Percentiles rank a stretch among this genome's conserved stretches.
Conservation (phyloP, 2,329 filamentous ascomycete species). For the Colletotrichum agaves region DNA sequence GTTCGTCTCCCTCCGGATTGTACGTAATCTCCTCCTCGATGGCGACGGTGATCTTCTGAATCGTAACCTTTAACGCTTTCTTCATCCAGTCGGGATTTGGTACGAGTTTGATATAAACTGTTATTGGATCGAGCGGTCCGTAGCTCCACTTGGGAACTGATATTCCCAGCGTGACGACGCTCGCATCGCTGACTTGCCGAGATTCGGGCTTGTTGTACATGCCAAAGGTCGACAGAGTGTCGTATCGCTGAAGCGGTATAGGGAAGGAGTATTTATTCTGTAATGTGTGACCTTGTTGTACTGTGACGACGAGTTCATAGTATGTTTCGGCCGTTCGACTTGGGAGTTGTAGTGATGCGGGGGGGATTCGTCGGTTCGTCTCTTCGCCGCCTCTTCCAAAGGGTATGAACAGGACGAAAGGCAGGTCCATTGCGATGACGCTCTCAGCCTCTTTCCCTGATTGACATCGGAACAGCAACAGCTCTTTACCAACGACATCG, state of each 20-base stretch:
- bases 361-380: constrained; percentile 87
- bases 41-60: constrained; percentile 90
- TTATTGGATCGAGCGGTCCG: constrained; percentile 92
- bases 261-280: constrained; percentile 94
- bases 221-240: constrained; percentile 96
- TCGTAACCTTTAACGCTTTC: constrained; percentile 91
- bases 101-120: constrained; percentile 92
- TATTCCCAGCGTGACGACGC: constrained; percentile 90
- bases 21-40: constrained; percentile 99
- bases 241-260: constrained; percentile 90
- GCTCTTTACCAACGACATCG: constrained; percentile 95
- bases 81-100: constrained; percentile 92
- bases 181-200: constrained; percentile 86
- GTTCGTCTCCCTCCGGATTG: constrained; percentile 97
- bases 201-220: constrained; percentile 99
- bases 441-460: constrained; percentile 86
- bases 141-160: constrained; percentile 97
- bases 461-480: constrained; percentile 88
- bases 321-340: constrained; percentile 96
- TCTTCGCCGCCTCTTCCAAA: constrained; percentile 93
- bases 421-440: constrained; percentile 94
- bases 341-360: constrained; percentile 88
- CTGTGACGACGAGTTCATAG: constrained; percentile 95
- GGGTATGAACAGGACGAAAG: constrained; percentile 97
- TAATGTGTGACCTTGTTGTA: constrained; percentile 88